Evolutionary conservation across 2,329 filamentous ascomycete genomes (phyloP), one percentile per base, ranked within the genome.

Genomic region (Botrytis galanthina): DNA sequence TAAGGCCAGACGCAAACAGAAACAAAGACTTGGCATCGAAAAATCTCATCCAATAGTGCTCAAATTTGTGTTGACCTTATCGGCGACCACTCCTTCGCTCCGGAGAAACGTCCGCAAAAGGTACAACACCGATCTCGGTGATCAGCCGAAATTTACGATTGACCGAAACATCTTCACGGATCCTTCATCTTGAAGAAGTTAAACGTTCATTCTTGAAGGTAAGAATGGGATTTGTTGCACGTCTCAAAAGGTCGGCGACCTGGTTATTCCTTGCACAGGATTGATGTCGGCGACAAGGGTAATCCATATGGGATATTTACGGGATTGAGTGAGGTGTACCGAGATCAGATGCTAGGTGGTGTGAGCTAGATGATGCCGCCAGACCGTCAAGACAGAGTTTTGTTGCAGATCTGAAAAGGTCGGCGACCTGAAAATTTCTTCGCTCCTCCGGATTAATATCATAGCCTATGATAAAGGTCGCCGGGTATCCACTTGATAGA

Each of bases 391-490:
- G 59, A 64, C 32, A 64, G 22, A 44, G 12, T 39, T 44, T 66
- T 57, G 70, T 71, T 71, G 70, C 70, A 72, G 57, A 44, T 44
- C 70, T 59, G n/a, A 46, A 67, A 67, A 54, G 61, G 46, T 67
- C 46, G 70, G 61, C 61, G 70, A 72, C 61, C 70, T 71, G n/a
- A 10, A 48, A 46, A 29, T 22, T 4, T 29, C 9, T 20, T 9
- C 18, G 54, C 26, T 20, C 7, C 22, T 29, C 35, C 4, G n/a
- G 57, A 29, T 32, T 32, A 32, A 16, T 32, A 20, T 32, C 32
- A 57, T 57, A 32, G 51, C 51, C n/a, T 29, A 57, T 29, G n/a
- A 57, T 68, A 35, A 68, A 70, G 39, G 39, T 69, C 35, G 9
- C 48, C 61, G 48, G 37, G 48, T 57, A 59, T 72, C 70, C 62